A percentile compares a stretch with the other conserved stretches of the same genome.
phyloP scores from a whole-genome alignment of 73 alveolate genomes.

The Strombidium stylifer region DNA sequence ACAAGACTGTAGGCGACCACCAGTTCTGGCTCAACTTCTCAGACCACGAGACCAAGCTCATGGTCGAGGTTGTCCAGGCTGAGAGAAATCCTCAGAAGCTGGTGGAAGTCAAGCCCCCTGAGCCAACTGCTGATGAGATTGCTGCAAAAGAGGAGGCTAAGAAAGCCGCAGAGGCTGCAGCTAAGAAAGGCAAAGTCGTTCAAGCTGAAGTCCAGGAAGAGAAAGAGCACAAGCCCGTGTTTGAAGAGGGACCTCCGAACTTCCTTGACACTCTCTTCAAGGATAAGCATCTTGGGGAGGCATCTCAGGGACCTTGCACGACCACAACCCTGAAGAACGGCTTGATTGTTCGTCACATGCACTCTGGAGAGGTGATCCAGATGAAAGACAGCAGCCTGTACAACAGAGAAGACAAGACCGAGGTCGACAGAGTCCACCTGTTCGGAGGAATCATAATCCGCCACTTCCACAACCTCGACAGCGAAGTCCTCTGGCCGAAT shows the following conservation, averaged over 20 bases:
- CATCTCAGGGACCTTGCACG: neutral
- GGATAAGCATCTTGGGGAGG: neutral
- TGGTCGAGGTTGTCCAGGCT: slow-evolving; percentile 5
- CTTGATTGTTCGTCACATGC: neutral
- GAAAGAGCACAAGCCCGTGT: slow-evolving; percentile 41
- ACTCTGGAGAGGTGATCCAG: slow-evolving; percentile 1
- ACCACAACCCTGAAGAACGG: slow-evolving; percentile 28
- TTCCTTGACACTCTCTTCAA: slow-evolving; percentile 5
- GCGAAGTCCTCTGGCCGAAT: slow-evolving; percentile 66
- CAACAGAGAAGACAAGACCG: too few relatives aligned
- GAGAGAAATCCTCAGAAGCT: slow-evolving; percentile 13
- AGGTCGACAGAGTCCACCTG: neutral
- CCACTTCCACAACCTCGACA: slow-evolving; percentile 58
- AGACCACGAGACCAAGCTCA: slow-evolving; percentile 18
- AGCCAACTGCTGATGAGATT: slow-evolving; percentile 43
- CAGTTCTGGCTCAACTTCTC: slow-evolving; percentile 22
- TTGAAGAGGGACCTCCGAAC: slow-evolving; percentile 34
- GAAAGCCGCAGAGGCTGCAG: slow-evolving; percentile 23
- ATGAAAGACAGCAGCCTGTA: slow-evolving; percentile 7
- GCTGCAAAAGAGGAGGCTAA: slow-evolving; percentile 43
- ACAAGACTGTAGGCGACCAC: slow-evolving; percentile 4
- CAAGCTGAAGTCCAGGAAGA: slow-evolving; percentile 29
- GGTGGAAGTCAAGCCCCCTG: slow-evolving; percentile 36
- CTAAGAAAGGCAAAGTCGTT: neutral
- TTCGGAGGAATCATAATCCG: slow-evolving; percentile 50